These are phyloP conservation scores for Meredithiella fracta DNA, from an alignment of 2,329 filamentous ascomycete species.

Conservation along the genomic window DNA sequence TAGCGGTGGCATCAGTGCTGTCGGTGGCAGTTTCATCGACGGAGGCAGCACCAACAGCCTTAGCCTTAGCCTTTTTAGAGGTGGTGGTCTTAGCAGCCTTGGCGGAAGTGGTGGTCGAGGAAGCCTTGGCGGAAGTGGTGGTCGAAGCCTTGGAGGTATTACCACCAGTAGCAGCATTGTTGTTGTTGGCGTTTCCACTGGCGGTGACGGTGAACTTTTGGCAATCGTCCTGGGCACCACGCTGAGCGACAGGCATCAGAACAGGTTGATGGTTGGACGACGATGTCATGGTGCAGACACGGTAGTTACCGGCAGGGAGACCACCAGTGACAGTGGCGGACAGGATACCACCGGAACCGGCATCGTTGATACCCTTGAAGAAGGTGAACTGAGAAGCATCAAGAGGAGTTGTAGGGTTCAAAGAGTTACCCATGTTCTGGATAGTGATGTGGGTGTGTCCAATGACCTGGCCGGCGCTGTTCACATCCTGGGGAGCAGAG, in stretches of 20 bases:
- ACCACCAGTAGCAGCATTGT: conserved; percentile 13
- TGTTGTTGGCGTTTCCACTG: conserved; percentile 17
- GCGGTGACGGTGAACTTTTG: conserved; percentile 38
- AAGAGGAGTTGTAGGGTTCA: conserved; percentile 35
- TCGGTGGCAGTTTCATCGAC: conserved; percentile 17
- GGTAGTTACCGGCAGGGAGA: conserved; percentile 46
- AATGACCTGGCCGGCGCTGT: conserved; percentile 32
- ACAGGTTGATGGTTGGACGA: conserved; percentile 52
- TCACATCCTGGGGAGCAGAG: conserved; percentile 38
- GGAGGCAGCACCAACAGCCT: conserved; percentile 12
- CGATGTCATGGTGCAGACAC: conserved; percentile 46
- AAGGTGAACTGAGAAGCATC: conserved; percentile 40
- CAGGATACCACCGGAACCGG: conserved; percentile 36
- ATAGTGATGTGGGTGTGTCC: conserved; percentile 45
- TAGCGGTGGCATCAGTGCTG: conserved; percentile 29
- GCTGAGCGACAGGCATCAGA: conserved; percentile 49
- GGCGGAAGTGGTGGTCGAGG: conserved; percentile 13
- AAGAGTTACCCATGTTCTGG: conserved; percentile 34
- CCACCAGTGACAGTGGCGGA: conserved; percentile 38
- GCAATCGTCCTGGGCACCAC: conserved; percentile 51
- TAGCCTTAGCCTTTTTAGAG: conserved; percentile 14
- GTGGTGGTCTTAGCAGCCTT: conserved; percentile 15
- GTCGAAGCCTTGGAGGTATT: conserved; percentile 14
- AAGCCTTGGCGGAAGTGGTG: conserved; percentile 15
- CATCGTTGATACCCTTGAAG: conserved; percentile 52